A percentile compares a stretch with the other conserved stretches of the same genome.
Conservation (phyloP, 2,329 filamentous ascomycete genomes). For the Zymoseptoria ardabiliae region DNA sequence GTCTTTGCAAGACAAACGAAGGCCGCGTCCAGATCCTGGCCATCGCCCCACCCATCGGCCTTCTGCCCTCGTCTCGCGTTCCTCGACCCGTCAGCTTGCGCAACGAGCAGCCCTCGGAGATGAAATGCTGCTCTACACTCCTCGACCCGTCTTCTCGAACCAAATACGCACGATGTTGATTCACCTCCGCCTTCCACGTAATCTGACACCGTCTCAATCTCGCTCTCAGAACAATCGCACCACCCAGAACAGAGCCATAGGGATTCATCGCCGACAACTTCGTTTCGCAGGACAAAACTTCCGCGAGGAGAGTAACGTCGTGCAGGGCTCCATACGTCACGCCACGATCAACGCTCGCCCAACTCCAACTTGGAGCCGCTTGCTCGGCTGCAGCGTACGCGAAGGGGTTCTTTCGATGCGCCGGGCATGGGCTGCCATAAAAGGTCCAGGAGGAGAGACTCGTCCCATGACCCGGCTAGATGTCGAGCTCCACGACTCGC, state of each 20-base stretch:
- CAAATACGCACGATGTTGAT: not conserved
- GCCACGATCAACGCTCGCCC: constrained; percentile 4
- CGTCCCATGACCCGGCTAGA: constrained; percentile 7
- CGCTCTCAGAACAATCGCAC: not conserved
- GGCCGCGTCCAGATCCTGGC: not conserved
- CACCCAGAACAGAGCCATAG: not conserved
- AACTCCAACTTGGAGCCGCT: constrained; percentile 7
- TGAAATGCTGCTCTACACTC: constrained; percentile 1
- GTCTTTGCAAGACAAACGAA: constrained; percentile 1
- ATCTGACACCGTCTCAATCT: constrained; percentile 1
- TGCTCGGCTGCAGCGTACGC: not conserved
- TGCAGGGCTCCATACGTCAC: constrained; percentile 1
- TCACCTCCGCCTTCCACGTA: not conserved
- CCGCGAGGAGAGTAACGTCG: not conserved
- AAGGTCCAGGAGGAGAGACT: constrained; percentile 1
- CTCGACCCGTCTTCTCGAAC: not conserved
- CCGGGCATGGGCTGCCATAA: constrained; percentile 5
- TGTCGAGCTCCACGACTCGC: not conserved
- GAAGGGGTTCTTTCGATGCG: not conserved
- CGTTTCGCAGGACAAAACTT: not conserved
- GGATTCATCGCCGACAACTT: not conserved
- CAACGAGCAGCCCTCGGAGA: constrained; percentile 2
- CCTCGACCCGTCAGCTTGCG: not conserved
- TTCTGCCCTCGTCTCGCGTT: not conserved
- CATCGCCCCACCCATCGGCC: not conserved